Base-by-base conservation (phyloP, 2,329 filamentous ascomycete species). In the Epichloe gansuensis region DNA sequence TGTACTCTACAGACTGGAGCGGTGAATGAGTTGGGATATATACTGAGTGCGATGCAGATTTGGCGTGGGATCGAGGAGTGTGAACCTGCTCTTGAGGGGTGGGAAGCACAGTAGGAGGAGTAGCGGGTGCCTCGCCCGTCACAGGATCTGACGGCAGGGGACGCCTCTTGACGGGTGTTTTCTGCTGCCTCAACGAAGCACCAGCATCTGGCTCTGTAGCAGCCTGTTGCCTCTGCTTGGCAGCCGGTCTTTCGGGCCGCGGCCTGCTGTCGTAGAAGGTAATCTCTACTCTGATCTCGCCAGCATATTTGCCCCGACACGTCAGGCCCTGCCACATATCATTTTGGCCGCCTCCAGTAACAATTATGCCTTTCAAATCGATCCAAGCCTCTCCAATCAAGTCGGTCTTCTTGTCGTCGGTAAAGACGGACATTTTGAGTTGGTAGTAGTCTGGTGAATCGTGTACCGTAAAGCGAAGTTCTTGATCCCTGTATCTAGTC, bases 321-420 rank as follows among this genome's bases (percentile, higher is more conserved):
- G 80, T 85, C 59, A 98, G 74, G 54, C 75, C 82, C 65, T 96
- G 90, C 93, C 93, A 98, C 51, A 88, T 74, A 68, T 98, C 93
- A 63, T 80, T 89, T 69, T 96, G 89, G n/a, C 93, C 90, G 47
- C 93, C 93, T 47, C 93, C 90, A 2, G 82, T 75, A 21, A 90
- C 77, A 56, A 98, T 79, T 60, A 98, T 86, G 59, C 81, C 78
- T 59, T 83, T 82, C 54, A 98, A 75, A 63, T 87, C 85, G 53
- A 97, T 80, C 84, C 88, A 96, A 6, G 87, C 83, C 69, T 98
- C 93, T 58, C 93, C 93, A 61, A 98, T 96, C 57, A 98, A 70
- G 59, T 98, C 93, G 0, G 91, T 97, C 72, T 86, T 94, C 73
- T 96, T 97, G 70, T 98, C 93, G 63, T 98, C 93, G 65, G 95